Evolutionary conservation across 2,329 filamentous ascomycete species (phyloP).

Genomic region (Alternaria viburni): DNA sequence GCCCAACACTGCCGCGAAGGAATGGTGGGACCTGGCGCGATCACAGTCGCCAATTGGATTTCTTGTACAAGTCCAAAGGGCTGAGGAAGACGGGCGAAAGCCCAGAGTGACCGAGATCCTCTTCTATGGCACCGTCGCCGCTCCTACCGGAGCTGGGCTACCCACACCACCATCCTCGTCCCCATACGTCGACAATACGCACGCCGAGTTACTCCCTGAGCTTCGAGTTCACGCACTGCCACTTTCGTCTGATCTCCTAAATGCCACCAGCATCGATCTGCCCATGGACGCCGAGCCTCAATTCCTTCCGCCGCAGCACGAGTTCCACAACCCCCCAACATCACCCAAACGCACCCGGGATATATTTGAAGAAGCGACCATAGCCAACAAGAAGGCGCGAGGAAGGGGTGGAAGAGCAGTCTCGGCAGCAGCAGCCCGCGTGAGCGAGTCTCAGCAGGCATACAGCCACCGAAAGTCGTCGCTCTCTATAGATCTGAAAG

Average conservation of each 20-base stretch:
- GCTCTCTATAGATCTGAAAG: conserved; percentile 37
- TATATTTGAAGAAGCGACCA: conserved; percentile 56
- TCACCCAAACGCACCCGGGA: conserved; percentile 53
- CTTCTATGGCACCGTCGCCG: conserved; percentile 51
- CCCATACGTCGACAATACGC: conserved; percentile 16
- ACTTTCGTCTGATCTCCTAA: conserved; percentile 52
- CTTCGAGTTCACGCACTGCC: conserved; percentile 50
- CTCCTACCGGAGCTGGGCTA: conserved; percentile 18
- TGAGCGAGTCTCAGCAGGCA: conserved; percentile 30
- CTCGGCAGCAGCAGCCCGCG: conserved; percentile 50
- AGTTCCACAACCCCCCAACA: conserved; percentile 24
- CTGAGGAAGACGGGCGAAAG: not conserved
- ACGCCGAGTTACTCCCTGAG: conserved; percentile 25
- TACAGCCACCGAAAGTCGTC: conserved; percentile 42
- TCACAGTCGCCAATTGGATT: conserved; percentile 51
- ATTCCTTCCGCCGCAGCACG: conserved; percentile 40
- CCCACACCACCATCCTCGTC: conserved; percentile 46
- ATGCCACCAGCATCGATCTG: conserved; percentile 6
- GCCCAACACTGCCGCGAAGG: conserved; percentile 4
- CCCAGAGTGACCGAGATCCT: conserved; percentile 52
- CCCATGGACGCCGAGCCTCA: conserved; percentile 32
- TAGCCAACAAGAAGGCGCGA: conserved; percentile 51
- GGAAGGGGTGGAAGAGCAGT: conserved; percentile 53
- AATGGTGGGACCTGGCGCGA: conserved; percentile 48
- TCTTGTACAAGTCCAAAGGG: conserved; percentile 39